A percentile compares a stretch with the other conserved stretches of the same genome.
Conservation (phyloP, 148 eudicot species). For the Spergularia marina region DNA sequence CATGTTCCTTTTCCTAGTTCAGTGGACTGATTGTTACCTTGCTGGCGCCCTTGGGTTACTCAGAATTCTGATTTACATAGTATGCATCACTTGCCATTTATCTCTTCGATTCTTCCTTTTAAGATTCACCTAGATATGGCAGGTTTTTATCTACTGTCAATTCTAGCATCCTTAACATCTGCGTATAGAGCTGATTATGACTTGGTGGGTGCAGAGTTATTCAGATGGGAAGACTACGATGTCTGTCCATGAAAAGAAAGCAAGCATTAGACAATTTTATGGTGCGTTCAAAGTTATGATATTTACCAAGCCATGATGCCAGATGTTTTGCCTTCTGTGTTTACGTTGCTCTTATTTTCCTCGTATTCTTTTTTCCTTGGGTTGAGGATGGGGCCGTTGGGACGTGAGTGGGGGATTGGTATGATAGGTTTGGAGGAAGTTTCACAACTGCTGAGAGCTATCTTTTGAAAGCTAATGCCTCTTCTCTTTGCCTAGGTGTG, state of each 20-base stretch:
- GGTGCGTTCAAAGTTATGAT: constrained; percentile 39
- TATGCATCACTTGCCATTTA: constrained; percentile 14
- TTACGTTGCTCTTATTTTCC: not conserved
- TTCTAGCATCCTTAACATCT: not conserved
- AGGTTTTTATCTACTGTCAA: not conserved
- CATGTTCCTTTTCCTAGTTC: constrained; percentile 72
- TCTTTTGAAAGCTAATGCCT: constrained; percentile 2
- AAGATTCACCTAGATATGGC: not conserved
- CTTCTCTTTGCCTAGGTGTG: constrained; percentile 37
- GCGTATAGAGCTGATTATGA: not conserved
- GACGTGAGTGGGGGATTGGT: not conserved
- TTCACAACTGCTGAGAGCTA: not conserved
- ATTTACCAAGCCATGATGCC: no score
- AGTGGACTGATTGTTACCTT: constrained; percentile 82
- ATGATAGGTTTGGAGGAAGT: not conserved
- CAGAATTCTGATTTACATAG: constrained; percentile 72
- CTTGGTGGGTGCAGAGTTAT: constrained; percentile 56
- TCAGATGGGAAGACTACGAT: constrained; percentile 74
- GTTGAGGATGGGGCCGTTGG: not conserved
- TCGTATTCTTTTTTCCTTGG: not conserved
- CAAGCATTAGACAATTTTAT: constrained; percentile 72
- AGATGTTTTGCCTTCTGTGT: not conserved
- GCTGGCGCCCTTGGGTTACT: constrained; percentile 89
- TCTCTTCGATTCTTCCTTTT: constrained; percentile 2
- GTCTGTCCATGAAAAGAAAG: constrained; percentile 70